Evolutionary conservation across 2,329 filamentous ascomycete species (phyloP).

Genomic region (Colletotrichum sp.): DNA sequence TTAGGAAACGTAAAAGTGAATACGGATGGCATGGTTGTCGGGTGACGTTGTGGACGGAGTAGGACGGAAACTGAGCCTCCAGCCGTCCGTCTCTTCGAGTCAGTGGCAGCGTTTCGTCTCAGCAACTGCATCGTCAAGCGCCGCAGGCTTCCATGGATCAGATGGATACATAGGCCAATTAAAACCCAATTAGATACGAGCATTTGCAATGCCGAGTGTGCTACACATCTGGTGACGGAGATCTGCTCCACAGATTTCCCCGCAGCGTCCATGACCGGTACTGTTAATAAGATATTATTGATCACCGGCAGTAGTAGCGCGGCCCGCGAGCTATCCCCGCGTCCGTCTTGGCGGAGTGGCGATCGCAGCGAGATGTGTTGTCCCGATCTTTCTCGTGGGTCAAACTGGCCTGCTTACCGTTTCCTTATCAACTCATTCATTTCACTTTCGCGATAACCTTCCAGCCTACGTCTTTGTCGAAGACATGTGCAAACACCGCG

Average conservation of each 20-base stretch:
- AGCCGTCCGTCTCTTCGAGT: neutral
- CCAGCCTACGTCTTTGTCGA: neutral
- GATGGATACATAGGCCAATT: neutral
- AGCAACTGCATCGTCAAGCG: neutral
- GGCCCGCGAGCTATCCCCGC: neutral
- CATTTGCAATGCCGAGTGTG: neutral
- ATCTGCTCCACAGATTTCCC: neutral
- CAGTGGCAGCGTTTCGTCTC: neutral
- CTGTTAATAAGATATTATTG: conserved; percentile 6
- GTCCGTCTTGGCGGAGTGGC: neutral
- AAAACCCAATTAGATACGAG: neutral
- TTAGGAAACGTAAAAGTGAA: neutral
- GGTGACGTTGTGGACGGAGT: neutral
- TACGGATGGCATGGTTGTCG: neutral
- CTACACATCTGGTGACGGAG: neutral
- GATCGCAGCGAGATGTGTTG: neutral
- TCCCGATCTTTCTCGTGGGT: neutral
- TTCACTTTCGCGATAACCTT: neutral
- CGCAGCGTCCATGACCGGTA: neutral
- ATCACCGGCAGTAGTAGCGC: neutral
- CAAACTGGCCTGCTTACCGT: neutral
- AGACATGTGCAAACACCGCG: neutral
- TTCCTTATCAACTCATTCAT: neutral
- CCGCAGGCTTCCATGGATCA: neutral
- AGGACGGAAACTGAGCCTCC: neutral